Conservation (phyloP, 495 filamentous ascomycete species). For the Aspergillus biplanus region DNA sequence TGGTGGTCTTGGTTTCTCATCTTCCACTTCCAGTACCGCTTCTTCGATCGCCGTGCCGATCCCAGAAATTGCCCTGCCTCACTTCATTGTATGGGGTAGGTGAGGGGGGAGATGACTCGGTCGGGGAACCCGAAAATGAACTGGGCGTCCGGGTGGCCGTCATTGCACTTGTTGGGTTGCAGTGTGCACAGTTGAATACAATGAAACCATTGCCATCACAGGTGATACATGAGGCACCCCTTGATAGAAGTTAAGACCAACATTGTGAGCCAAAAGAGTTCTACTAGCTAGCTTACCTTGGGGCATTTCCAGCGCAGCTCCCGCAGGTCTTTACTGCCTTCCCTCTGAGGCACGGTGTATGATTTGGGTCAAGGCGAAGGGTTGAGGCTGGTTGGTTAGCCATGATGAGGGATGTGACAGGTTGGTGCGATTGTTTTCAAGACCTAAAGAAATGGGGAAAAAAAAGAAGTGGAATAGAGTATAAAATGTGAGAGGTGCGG, state of each 20-base stretch:
- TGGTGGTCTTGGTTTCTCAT: conserved; percentile 30
- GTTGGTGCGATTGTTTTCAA: neutral
- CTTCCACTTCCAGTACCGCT: conserved; percentile 29
- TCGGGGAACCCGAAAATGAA: conserved; percentile 36
- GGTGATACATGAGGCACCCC: conserved; percentile 36
- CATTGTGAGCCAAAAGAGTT: neutral
- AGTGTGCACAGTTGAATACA: conserved; percentile 41
- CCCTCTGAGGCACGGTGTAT: conserved; percentile 44
- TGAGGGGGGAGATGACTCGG: conserved; percentile 37
- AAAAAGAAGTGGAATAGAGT: no score
- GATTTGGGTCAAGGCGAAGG: conserved; percentile 37
- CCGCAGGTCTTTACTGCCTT: conserved; percentile 43
- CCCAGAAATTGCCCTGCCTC: conserved; percentile 21
- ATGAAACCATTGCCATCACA: conserved; percentile 44
- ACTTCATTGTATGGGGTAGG: conserved; percentile 30
- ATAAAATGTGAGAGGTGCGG: no score
- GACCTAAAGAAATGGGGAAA: neutral
- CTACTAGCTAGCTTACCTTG: conserved; percentile 32
- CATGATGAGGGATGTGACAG: conserved; percentile 21
- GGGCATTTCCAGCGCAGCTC: conserved; percentile 45
- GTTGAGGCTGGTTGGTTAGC: conserved; percentile 22
- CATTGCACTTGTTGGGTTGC: conserved; percentile 36
- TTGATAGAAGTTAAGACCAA: conserved; percentile 18
- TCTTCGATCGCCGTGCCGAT: conserved; percentile 22
- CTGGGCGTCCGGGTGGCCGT: conserved; percentile 15